Evolutionary conservation across 2,329 filamentous ascomycete species (phyloP), one percentile per base, ranked within the genome.

Genomic region (Aureobasidium sp.): DNA sequence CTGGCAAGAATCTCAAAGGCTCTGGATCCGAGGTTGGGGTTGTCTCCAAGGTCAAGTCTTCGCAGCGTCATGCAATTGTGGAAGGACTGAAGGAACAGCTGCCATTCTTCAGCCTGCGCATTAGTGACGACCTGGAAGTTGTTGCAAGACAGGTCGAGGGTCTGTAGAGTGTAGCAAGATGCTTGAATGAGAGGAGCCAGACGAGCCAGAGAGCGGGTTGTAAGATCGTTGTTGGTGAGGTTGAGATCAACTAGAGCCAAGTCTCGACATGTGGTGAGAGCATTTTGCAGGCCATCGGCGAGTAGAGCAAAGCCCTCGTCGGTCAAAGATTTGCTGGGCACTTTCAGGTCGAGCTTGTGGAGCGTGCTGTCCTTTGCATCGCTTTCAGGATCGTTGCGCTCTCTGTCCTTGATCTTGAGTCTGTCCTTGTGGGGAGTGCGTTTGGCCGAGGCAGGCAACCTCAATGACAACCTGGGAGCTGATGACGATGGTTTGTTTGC

Each of bases 131-230:
- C 72, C 12, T 65, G 67, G 63, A 82, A 77, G 0, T 71, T 64
- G 66, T 82, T 82, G 26, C 73, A 65, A 9, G 79, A 77, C 8
- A 82, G 67, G 64, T 81, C 76, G 24, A 82, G 69, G 29, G 78
- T 76, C 63, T 74, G 74, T 17, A 82, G 67, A 43, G 79, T 77
- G n/a, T 72, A 71, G n/a, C 67, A 63, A 8, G 75, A 74, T n/a
- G 76, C 68, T 13, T 69, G 65, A 51, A 82, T 72, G 37, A 80
- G 70, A 24, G 71, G 68, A 2, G 75, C 74, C 3, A 82, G 71
- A 47, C 71, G 71, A 9, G 67, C 68, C 20, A 82, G 72, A 4
- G 76, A 74, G 8, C 65, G 63, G 5, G 74, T 71, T 0, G 77
- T 81, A 34, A 82, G 71, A 10, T 66, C 63, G 65, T 82, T 82